Conservation (phyloP, 768 basidiomycete genomes). For the Hortiboletus flavorubellus region DNA sequence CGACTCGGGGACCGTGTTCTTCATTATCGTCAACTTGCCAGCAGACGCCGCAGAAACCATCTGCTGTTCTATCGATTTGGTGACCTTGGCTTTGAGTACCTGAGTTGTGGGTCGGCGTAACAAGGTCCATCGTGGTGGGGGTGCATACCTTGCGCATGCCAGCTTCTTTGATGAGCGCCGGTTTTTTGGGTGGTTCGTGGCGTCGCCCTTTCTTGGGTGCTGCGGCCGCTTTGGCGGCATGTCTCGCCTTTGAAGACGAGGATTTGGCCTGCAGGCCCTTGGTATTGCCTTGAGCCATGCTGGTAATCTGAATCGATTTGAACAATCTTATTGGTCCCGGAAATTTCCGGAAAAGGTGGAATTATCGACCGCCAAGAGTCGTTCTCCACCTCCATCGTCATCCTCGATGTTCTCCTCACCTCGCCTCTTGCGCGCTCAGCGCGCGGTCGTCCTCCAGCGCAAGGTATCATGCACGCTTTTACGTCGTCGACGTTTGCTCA, state of each 20-base stretch:
- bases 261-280: conserved; percentile 66
- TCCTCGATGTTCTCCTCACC: conserved; percentile 43
- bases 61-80: conserved; percentile 86
- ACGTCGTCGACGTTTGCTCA: neutral
- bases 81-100: conserved; percentile 88
- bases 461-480: conserved; percentile 36
- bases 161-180: conserved; percentile 65
- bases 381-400: conserved; percentile 12
- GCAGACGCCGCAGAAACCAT: conserved; percentile 86
- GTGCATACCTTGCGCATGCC: conserved; percentile 67
- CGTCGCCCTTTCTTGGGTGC: conserved; percentile 78
- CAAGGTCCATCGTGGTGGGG: neutral
- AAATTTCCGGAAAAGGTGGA: conserved; percentile 22
- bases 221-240: conserved; percentile 63
- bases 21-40: conserved; percentile 93
- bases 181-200: conserved; percentile 79
- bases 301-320: neutral
- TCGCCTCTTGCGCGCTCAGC: conserved; percentile 51
- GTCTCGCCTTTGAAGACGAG: conserved; percentile 45
- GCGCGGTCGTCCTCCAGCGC: conserved; percentile 43
- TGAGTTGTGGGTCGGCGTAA: conserved; percentile 27
- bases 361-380: neutral
- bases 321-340: conserved; percentile 10
- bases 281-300: conserved; percentile 80
- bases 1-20: conserved; percentile 44